Base-by-base conservation (phyloP, 768 basidiomycete genomes). In the Fistulinella prunicolor region DNA sequence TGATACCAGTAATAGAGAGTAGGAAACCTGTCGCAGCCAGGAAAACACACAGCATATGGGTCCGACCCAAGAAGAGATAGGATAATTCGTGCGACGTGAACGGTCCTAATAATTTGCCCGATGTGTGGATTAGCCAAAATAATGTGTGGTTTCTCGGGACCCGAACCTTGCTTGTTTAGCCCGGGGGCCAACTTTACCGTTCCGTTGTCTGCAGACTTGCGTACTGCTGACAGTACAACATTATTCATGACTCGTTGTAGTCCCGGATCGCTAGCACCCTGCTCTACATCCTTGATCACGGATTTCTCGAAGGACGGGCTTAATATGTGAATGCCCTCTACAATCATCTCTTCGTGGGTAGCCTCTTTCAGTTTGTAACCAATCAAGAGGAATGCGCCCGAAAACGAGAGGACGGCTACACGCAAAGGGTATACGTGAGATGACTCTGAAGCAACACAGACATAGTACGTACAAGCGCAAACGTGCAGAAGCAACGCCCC, bases 321-420 rank as follows among this genome's bases (percentile, higher is more conserved):
- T n/a, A 51, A 57, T n/a, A 48, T 21, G 26, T 44, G 44, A 19
- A 64, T 51, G 17, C 60, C 61, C 45, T 73, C 69, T 21, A 60
- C 69, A 49, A 77, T 64, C 50, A 60, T 54, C 55, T 79, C 74
- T 41, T 79, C 76, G 3, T 67, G 69, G 21, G 70, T 75, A 8
- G 81, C 82, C 54, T 77, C 77, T 45, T 73, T 68, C 6, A 83
- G 65, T 49, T 77, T 79, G 65, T 80, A 81, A 29, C 75, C 67
- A 34, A 81, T 70, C 23, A 83, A 69, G 51, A 80, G 72, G 64
- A 81, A 82, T 21, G 79, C 77, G 4, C 71, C 80, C 42, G 78
- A 58, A 63, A 83, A 83, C 3, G 82, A 71, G 8, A 76, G 54
- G 21, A 74, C 64, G 19, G 73, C 74, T 68, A 20, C 20, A 34